Base-by-base conservation (phyloP, 371 early-diverging fungal genomes). In the Dinochytrium kinnereticum region DNA sequence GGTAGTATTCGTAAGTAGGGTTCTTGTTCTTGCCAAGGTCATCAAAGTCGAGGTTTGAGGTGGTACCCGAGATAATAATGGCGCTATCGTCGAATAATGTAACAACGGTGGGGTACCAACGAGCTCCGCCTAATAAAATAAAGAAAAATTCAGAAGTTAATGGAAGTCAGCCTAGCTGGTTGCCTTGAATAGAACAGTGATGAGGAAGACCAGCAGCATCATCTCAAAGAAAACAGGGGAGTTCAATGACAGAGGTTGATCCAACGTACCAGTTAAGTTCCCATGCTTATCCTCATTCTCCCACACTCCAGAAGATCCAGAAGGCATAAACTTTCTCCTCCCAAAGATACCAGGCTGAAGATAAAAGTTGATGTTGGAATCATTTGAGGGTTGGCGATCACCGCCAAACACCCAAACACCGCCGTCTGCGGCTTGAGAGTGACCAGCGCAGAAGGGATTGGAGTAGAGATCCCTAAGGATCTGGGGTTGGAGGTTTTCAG, bases 1-100 rank as follows among this genome's bases (percentile, higher is more conserved):
- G 82, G 66, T 71, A 79, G 68, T 77, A 81, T 59, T 81, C 78
- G 49, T 80, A 82, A 31, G 82, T 82, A 1, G 82, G 82, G 70
- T 82, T 82, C 50, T 75, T 70, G 39, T 74, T 53, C 24, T 31
- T 59, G 30, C 38, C 39, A 38, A 78, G 50, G 55, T 72, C 30
- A 33, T 64, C 70, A 64, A 78, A 78, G 44, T 70, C 79, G 19
- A 81, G 24, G 50, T 76, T 72, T 39, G 64, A 44, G 13, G 59
- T 68, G n/a, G 68, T 39, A 7, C 81, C 81, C 21, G 57, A 38
- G 33, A 79, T 40, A 59, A 81, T 76, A 26, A 53, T 53, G 26
- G 26, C 24, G 26, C 59, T 66, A n/a, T 71, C 76, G 53, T 76
- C 76, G 24, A 37, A 66, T 69, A 76, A 55, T 37, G 76, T 76